A percentile compares a stretch with the other conserved stretches of the same genome.
Conservation (phyloP, 495 filamentous ascomycete species). For the Schizothecium vesticola region DNA sequence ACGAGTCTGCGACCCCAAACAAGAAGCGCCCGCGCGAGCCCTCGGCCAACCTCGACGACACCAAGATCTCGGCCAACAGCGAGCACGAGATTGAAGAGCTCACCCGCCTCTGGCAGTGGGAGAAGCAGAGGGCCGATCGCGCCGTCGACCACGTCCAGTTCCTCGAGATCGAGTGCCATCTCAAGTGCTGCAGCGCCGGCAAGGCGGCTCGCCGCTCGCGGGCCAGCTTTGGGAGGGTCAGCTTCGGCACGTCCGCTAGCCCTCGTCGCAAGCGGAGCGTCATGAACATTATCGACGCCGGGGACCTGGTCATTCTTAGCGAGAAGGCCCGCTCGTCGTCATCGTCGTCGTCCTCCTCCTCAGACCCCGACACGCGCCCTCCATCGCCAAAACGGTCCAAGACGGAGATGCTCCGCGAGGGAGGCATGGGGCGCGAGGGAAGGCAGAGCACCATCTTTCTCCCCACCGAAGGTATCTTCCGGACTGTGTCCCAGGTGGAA, state of each 20-base stretch:
- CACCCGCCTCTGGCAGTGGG: slow-evolving; percentile 55
- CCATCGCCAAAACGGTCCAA: slow-evolving; percentile 24
- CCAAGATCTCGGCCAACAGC: slow-evolving; percentile 38
- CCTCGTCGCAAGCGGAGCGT: slow-evolving; percentile 30
- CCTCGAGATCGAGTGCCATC: slow-evolving; percentile 73
- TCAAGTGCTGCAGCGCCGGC: slow-evolving; percentile 61
- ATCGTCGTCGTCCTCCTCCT: slow-evolving; percentile 7
- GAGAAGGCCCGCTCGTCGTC: slow-evolving; percentile 18
- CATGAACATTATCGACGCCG: slow-evolving; percentile 34
- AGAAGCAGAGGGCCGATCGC: slow-evolving; percentile 58
- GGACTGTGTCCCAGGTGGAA: slow-evolving; percentile 45
- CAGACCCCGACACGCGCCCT: slow-evolving; percentile 4
- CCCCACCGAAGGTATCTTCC: slow-evolving; percentile 47
- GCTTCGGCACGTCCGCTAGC: slow-evolving; percentile 10
- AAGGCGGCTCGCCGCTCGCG: slow-evolving; percentile 22
- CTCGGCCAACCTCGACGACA: slow-evolving; percentile 35
- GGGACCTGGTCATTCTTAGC: slow-evolving; percentile 40
- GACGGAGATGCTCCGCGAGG: slow-evolving; percentile 21
- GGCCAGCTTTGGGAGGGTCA: slow-evolving; percentile 16
- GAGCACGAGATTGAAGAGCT: slow-evolving; percentile 55
- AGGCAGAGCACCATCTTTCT: slow-evolving; percentile 42
- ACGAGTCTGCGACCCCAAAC: slow-evolving; percentile 44
- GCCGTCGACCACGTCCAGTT: slow-evolving; percentile 75
- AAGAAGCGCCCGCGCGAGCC: slow-evolving; percentile 28
- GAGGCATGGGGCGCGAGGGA: slow-evolving; percentile 19